Evolutionary conservation across 2,329 filamentous ascomycete species (phyloP), one percentile per base, ranked within the genome.

Genomic region (Cadophora malorum): DNA sequence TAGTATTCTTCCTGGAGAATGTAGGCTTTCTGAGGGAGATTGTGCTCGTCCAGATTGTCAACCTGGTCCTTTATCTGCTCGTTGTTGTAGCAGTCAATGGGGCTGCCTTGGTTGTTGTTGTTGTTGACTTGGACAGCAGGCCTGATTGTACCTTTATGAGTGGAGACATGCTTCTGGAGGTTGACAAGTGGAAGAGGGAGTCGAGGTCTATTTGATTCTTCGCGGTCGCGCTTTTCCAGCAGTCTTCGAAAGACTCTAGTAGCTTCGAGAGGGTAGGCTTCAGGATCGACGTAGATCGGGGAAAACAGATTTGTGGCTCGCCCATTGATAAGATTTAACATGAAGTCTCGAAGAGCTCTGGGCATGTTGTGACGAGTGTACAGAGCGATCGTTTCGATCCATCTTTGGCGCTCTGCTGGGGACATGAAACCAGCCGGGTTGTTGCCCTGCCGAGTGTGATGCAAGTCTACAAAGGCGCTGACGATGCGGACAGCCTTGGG

Each of bases 401-500:
- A 59, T 23, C 35, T 23, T 9, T 28, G n/a, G 5, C 23, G 14
- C 16, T 59, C 33, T 5, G n/a, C 33, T 16, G 12, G 21, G 4
- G 9, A 25, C 35, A 16, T 59, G 56, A 45, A 35, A 19, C 3
- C 10, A 45, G 10, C n/a, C 1, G n/a, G 21, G 21, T 25, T 12
- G 25, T n/a, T 9, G 16, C 23, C 7, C 23, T 59, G 38, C 10
- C 56, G 23, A 14, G 56, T 59, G 12, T 59, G 33, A 23, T 21
- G 56, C 33, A 59, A 25, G 14, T 59, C 56, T 25, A 21, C 35
- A 41, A 59, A 59, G n/a, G 38, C 33, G 35, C 21, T 59, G 1
- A 59, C 56, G 14, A 25, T 6, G 10, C 28, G 6, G 28, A 6
- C 7, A 12, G 12, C 4, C 14, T 31, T 55, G 14, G 52, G 28